phyloP scores from a whole-genome alignment of 129 eudicot species.

The Oenanthe sinensis region DNA sequence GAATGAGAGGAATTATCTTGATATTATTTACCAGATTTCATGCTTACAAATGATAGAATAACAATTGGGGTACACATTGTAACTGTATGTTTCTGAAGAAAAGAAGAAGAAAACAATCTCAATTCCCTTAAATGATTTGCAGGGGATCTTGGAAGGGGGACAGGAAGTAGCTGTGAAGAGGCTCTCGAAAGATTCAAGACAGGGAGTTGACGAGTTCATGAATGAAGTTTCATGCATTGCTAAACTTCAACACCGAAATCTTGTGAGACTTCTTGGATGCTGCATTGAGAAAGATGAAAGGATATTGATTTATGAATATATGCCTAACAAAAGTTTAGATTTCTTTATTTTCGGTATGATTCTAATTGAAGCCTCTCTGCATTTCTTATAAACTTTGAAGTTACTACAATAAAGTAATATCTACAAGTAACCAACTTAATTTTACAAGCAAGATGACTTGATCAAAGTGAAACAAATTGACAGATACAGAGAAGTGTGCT shows the following conservation, averaged over 20 bases:
- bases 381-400: neutral
- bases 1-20: neutral
- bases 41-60: neutral
- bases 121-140: neutral
- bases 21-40: no score
- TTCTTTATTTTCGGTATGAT: conserved; percentile 1
- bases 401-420: neutral
- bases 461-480: neutral
- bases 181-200: neutral
- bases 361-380: neutral
- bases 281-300: conserved; percentile 6
- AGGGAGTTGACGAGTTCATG: conserved; percentile 4
- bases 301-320: conserved; percentile 4
- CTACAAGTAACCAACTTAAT: neutral
- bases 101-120: neutral
- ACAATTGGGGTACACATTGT: neutral
- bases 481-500: neutral
- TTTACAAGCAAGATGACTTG: neutral
- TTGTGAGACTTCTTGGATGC: conserved; percentile 4
- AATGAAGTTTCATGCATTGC: conserved; percentile 3
- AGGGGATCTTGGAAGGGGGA: conserved; percentile 1
- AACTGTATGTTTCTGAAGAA: neutral
- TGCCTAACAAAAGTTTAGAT: conserved; percentile 7
- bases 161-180: conserved; percentile 9
- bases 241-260: conserved; percentile 8